Conservation (phyloP, 176 grass and related monocot species). For the Puccinellia tenuiflora region DNA sequence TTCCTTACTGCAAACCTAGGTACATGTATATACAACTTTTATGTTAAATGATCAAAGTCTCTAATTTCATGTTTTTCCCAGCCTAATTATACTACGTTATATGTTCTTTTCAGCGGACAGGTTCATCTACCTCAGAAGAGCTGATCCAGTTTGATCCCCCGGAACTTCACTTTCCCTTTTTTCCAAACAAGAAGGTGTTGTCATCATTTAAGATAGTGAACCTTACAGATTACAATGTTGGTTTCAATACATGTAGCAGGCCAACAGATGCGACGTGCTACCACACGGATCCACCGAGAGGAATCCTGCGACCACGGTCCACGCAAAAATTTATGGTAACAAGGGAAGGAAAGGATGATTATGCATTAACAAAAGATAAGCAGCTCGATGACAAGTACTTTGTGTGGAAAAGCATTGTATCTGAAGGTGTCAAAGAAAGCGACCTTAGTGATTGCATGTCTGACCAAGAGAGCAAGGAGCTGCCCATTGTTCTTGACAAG, state of each 20-base stretch:
- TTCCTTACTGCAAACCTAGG: not conserved
- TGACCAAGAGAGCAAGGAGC: not conserved
- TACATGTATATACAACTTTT: not conserved
- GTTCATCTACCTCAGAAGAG: not conserved
- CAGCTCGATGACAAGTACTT: not conserved
- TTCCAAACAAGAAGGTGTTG: not conserved
- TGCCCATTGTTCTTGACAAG: not conserved
- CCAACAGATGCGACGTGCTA: not conserved
- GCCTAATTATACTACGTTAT: not conserved
- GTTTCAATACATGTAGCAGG: not conserved
- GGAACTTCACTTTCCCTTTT: not conserved
- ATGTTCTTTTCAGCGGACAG: not conserved
- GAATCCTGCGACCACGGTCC: not conserved
- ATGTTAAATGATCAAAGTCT: not conserved
- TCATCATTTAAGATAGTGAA: not conserved
- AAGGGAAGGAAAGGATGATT: not conserved
- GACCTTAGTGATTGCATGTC: not conserved
- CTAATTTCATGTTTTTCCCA: not conserved
- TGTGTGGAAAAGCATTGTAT: not conserved
- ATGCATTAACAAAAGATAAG: not conserved
- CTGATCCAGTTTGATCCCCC: not conserved
- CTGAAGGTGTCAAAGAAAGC: not conserved
- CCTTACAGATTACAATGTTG: not conserved
- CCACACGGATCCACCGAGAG: not conserved
- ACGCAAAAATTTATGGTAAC: not conserved